Evolutionary conservation across 768 basidiomycete genomes (phyloP).

Genomic region (Paxillus involutus): DNA sequence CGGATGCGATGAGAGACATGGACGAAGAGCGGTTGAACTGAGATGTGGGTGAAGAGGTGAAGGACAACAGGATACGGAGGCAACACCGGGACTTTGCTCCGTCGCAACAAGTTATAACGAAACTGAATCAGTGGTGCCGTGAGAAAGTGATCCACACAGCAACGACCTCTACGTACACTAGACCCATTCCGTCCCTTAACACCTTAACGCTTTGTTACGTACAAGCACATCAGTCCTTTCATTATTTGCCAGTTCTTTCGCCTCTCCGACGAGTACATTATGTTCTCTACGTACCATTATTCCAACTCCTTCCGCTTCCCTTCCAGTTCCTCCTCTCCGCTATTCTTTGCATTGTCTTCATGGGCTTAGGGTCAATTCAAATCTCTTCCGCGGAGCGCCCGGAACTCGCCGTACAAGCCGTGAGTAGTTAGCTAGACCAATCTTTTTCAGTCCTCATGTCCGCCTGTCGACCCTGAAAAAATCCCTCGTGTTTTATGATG

Average conservation of each 20-base stretch:
- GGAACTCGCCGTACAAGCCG: background rate
- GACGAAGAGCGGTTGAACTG: slow-evolving; percentile 8
- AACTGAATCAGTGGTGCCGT: slow-evolving; percentile 7
- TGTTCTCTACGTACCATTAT: background rate
- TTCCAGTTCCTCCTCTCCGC: background rate
- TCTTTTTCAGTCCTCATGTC: slow-evolving; percentile 16
- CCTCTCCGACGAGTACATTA: too few relatives aligned
- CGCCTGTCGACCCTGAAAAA: slow-evolving; percentile 23
- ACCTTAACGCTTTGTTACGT: too few relatives aligned
- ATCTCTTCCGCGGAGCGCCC: slow-evolving; percentile 8
- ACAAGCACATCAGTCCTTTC: too few relatives aligned
- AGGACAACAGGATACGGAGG: slow-evolving; percentile 1
- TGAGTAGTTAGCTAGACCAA: background rate
- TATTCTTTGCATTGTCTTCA: background rate
- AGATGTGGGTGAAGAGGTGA: slow-evolving; percentile 7
- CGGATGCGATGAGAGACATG: slow-evolving; percentile 29
- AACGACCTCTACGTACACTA: background rate
- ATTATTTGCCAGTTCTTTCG: too few relatives aligned
- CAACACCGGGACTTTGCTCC: slow-evolving; percentile 7
- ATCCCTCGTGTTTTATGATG: slow-evolving; percentile 20
- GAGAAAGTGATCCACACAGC: background rate
- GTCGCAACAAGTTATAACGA: slow-evolving; percentile 34
- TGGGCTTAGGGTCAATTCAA: background rate
- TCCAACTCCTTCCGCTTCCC: background rate
- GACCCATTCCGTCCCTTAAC: too few relatives aligned